Percentiles rank a stretch among this genome's conserved stretches.
phyloP scores from a whole-genome alignment of 2,329 filamentous ascomycete genomes.

The Fusarium pseudocircinatum region DNA sequence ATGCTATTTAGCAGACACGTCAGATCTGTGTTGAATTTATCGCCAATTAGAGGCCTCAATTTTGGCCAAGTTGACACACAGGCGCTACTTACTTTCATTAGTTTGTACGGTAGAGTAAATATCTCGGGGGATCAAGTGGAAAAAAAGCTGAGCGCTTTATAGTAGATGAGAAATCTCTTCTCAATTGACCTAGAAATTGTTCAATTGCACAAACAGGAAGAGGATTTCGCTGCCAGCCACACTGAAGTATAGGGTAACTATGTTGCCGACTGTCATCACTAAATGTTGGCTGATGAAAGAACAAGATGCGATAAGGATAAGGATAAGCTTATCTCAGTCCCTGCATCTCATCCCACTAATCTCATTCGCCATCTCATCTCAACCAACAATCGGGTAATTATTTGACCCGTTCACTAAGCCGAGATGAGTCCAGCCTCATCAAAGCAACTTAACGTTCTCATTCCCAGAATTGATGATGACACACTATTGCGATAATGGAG shows the following conservation, averaged over 20 bases:
- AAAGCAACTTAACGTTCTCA: neutral
- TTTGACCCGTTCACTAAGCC: neutral
- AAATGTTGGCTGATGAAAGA: neutral
- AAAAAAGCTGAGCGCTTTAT: no score
- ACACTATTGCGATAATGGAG: neutral
- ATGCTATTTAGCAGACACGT: no score
- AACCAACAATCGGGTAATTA: neutral
- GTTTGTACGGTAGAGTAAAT: rapidly evolving
- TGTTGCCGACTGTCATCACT: neutral
- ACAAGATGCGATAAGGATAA: neutral
- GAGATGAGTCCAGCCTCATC: neutral
- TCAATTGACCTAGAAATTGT: no score
- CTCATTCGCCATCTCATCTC: neutral
- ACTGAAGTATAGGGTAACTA: neutral
- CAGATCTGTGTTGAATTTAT: no score
- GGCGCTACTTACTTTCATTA: no score
- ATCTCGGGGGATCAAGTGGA: rapidly evolving
- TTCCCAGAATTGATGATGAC: neutral
- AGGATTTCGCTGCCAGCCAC: no score
- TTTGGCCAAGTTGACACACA: no score
- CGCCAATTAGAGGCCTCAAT: no score
- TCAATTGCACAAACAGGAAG: neutral
- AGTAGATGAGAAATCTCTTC: neutral
- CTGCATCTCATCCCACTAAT: neutral
- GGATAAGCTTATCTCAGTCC: neutral